These are phyloP conservation scores for Crithidia thermophila DNA, from an alignment of 208 protist genomes.

Conservation along the genomic window DNA sequence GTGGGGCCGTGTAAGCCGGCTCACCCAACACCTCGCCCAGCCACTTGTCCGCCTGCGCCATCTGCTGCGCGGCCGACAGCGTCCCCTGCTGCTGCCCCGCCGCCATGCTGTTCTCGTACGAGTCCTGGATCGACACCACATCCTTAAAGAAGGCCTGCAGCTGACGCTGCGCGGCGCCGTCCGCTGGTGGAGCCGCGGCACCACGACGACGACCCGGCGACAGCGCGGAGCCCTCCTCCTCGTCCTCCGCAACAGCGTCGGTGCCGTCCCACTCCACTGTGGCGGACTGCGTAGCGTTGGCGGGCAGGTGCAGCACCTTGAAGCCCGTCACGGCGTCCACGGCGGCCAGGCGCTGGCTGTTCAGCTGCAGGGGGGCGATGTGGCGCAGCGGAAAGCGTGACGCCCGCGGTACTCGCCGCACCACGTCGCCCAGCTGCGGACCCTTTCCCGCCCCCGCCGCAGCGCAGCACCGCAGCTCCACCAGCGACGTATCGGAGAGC, in stretches of 20 bases:
- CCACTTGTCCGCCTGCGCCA: constrained; percentile 47
- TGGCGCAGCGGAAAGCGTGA: constrained; percentile 34
- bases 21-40: constrained; percentile 67
- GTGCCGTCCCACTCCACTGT: constrained; percentile 22
- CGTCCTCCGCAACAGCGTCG: not conserved
- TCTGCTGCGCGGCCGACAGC: constrained; percentile 30
- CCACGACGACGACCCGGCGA: too few relatives aligned
- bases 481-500: constrained; percentile 34
- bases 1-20: constrained; percentile 74
- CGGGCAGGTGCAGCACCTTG: constrained; percentile 50
- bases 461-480: constrained; percentile 41
- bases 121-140: constrained; percentile 18
- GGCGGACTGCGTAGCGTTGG: constrained; percentile 5
- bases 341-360: constrained; percentile 48
- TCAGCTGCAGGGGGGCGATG: constrained; percentile 40
- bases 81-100: constrained; percentile 14
- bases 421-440: constrained; percentile 12
- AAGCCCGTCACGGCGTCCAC: constrained; percentile 66
- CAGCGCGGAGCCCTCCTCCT: not conserved
- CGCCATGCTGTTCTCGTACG: constrained; percentile 5
- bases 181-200: not conserved
- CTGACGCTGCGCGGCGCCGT: constrained; percentile 4
- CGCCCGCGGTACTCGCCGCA: constrained; percentile 23
- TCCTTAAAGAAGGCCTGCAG: constrained; percentile 58
- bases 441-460: not conserved